These are phyloP conservation scores for Corinectria fuckeliana DNA, from an alignment of 2,329 filamentous ascomycete genomes.

Conservation along the genomic window DNA sequence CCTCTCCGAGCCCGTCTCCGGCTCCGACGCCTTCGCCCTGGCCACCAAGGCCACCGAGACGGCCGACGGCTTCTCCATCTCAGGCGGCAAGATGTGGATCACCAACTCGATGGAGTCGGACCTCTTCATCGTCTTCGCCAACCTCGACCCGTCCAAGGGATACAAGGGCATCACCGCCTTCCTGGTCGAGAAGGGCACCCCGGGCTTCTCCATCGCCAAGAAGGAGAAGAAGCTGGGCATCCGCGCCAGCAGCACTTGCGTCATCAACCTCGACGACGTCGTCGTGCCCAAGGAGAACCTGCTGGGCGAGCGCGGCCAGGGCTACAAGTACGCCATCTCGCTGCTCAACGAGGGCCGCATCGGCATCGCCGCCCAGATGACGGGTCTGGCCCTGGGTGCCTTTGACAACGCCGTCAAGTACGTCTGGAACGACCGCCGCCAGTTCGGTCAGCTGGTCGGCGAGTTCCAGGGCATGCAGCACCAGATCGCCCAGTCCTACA, in stretches of 20 bases:
- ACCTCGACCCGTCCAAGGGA: slow-evolving; percentile 87
- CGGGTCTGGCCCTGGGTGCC: slow-evolving; percentile 89
- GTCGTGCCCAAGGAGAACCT: slow-evolving; percentile 87
- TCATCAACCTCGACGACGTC: slow-evolving; percentile 97
- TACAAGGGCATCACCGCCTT: slow-evolving; percentile 99
- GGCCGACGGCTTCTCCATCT: slow-evolving; percentile 82
- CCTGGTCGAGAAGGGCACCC: slow-evolving; percentile 86
- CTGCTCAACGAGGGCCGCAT: slow-evolving; percentile 96
- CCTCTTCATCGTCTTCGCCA: slow-evolving; percentile 98
- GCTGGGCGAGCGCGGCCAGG: slow-evolving; percentile 85
- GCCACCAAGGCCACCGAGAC: slow-evolving; percentile 90
- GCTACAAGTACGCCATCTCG: slow-evolving; percentile 97
- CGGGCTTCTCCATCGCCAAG: slow-evolving; percentile 94
- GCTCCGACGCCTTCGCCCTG: slow-evolving; percentile 94
- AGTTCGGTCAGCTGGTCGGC: slow-evolving; percentile 92
- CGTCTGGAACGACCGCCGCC: slow-evolving; percentile 97
- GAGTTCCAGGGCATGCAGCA: slow-evolving; percentile 99
- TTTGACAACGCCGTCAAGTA: slow-evolving; percentile 94
- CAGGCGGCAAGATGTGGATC: slow-evolving; percentile 99
- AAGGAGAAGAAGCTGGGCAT: slow-evolving; percentile 99
- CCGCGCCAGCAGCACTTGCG: slow-evolving; percentile 92
- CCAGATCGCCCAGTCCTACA: slow-evolving; percentile 95
- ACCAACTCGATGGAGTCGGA: slow-evolving; percentile 94
- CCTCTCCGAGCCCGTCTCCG: slow-evolving; percentile 88
- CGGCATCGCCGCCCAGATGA: slow-evolving; percentile 99